Evolutionary conservation across 345 rosid species (phyloP).

Genomic region (Noccaea caerulescens): DNA sequence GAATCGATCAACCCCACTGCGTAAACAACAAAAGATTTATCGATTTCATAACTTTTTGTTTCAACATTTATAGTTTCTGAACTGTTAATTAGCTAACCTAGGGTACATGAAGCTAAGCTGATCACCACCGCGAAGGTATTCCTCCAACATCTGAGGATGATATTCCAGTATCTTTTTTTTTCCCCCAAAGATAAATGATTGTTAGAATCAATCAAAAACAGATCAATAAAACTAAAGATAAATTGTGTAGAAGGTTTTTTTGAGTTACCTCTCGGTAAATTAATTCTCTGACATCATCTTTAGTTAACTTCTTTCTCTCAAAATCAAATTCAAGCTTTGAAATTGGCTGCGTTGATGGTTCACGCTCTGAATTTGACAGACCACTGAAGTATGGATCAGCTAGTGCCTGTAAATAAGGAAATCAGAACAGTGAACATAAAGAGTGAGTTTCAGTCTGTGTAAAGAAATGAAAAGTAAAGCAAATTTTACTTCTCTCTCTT

Average conservation of each 20-base stretch:
- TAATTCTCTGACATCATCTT: constrained; percentile 96
- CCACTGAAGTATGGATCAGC: constrained; percentile 91
- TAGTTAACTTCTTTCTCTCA: constrained; percentile 89
- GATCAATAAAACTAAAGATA: constrained; percentile 27
- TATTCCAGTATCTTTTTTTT: constrained; percentile 73
- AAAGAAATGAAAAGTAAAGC: not conserved
- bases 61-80: not conserved
- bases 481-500: constrained; percentile 7
- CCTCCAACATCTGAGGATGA: constrained; percentile 97
- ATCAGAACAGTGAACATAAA: constrained; percentile 1
- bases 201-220: constrained; percentile 28
- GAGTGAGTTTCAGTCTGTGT: not conserved
- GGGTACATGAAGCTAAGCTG: constrained; percentile 92
- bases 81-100: constrained; percentile 55
- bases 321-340: constrained; percentile 98
- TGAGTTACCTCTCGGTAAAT: constrained; percentile 88
- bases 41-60: constrained; percentile 3
- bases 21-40: constrained; percentile 24
- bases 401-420: constrained; percentile 65
- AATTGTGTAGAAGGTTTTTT: not conserved
- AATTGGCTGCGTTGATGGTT: constrained; percentile 87
- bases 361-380: constrained; percentile 84
- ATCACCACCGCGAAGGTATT: constrained; percentile 51
- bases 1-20: constrained; percentile 96
- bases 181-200: constrained; percentile 23